These are phyloP conservation scores for Musa acuminata DNA, from an alignment of 176 grass and related monocot species.

Conservation along the genomic window DNA sequence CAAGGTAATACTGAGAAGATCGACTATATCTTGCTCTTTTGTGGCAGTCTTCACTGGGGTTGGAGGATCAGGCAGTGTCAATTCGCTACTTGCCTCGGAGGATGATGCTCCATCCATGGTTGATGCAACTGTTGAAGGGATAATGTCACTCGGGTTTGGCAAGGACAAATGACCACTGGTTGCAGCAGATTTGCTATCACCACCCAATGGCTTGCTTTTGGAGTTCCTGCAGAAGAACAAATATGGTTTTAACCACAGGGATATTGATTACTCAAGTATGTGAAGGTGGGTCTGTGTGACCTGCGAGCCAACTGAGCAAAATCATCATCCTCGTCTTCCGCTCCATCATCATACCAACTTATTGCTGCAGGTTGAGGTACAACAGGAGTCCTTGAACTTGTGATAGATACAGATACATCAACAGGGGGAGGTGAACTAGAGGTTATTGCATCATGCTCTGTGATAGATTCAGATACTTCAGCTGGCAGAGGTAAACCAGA, in stretches of 20 bases:
- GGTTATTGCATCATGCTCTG: neutral
- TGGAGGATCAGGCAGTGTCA: slow-evolving; percentile 47
- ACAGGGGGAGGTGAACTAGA: neutral
- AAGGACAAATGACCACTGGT: slow-evolving; percentile 4
- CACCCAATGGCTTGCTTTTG: slow-evolving; percentile 28
- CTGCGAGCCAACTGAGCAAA: slow-evolving; percentile 72
- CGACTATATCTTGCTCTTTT: slow-evolving; percentile 58
- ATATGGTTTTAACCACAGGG: slow-evolving; percentile 12
- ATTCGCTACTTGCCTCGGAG: slow-evolving; percentile 24
- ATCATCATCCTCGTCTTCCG: slow-evolving; percentile 61
- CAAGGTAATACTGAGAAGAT: slow-evolving; percentile 57
- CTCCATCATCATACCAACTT: slow-evolving; percentile 30
- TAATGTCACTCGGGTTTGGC: slow-evolving; percentile 1
- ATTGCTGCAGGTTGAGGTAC: neutral
- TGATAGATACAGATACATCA: slow-evolving; percentile 24
- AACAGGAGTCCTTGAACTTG: slow-evolving; percentile 6
- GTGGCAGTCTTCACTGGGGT: slow-evolving; percentile 31
- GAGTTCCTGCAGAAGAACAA: slow-evolving; percentile 45
- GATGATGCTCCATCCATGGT: slow-evolving; percentile 21
- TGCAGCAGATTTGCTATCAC: slow-evolving; percentile 8
- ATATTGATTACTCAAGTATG: neutral
- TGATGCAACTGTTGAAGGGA: slow-evolving; percentile 10
- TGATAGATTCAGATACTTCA: slow-evolving; percentile 16
- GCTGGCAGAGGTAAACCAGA: slow-evolving; percentile 44
- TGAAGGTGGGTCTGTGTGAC: slow-evolving; percentile 2